Base-by-base conservation (phyloP, 805 yeast species). In the Spathaspora hagerdaliae region DNA sequence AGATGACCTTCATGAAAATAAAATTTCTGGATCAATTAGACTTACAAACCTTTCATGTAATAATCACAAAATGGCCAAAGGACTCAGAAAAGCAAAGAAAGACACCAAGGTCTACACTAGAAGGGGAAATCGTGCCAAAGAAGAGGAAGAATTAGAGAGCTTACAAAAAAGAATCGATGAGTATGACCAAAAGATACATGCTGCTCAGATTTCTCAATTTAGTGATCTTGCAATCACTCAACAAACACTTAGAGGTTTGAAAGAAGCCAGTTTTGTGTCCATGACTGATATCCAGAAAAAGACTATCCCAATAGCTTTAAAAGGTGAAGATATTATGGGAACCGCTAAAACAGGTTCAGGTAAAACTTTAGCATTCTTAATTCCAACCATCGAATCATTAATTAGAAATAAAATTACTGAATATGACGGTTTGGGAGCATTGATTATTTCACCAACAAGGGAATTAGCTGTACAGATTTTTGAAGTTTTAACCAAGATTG, bases 321-420 rank as follows among this genome's bases (percentile, higher is more conserved):
- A 86, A 54, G 92, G 94, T 0, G 69, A 75, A 31, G 97, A 90
- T 67, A 63, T 91, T 2, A 72, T 91, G 54, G 96, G 89, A 10
- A 91, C 96, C 15, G 97, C 97, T 15, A 80, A 81, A 55, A 90
- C 97, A 0, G 92, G 92, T 2, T 86, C 96, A 3, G 97, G 97
- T 19, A 90, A 90, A 59, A 90, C 97, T 0, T 65, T 90, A 47
- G 91, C 96, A 9, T 90, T 91, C 56, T 68, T 90, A 52, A 75
- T 90, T 38, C 97, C 97, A 1, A 77, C 87, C 12, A 65, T 91
- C 7, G 91, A 85, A 57, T 81, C 81, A 42, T 70, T 90, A 45
- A 76, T 78, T 47, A 76, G 82, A 49, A 82, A 83, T 54, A 75
- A 76, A 44, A 88, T 96, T 85, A 82, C 88, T 39, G 94, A 84